Percentiles rank a stretch among this genome's conserved stretches.
Conservation (phyloP, 148 eudicot genomes). For the Beta vulgaris region DNA sequence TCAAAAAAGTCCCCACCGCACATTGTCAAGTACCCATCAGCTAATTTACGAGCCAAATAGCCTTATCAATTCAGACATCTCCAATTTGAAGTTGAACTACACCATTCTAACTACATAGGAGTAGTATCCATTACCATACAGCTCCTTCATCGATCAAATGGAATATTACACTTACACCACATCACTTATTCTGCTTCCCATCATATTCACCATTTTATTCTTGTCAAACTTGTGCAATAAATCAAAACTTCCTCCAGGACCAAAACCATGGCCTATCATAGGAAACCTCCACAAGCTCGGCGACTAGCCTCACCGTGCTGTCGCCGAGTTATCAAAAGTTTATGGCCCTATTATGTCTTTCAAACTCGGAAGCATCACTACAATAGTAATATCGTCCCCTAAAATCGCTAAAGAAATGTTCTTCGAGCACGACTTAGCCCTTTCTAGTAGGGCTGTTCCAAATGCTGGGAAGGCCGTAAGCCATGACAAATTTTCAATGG, state of each 20-base stretch:
- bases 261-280: conserved; percentile 41
- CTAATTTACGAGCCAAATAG: too few species aligned
- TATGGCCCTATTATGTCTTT: conserved; percentile 50
- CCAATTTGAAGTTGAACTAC: too few species aligned
- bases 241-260: conserved; percentile 48
- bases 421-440: conserved; percentile 23
- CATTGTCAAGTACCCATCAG: too few species aligned
- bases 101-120: too few species aligned
- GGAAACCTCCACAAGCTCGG: conserved; percentile 42
- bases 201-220: neutral
- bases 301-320: conserved; percentile 36
- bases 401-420: conserved; percentile 29
- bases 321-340: conserved; percentile 30
- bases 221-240: neutral
- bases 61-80: too few species aligned
- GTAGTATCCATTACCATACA: too few species aligned
- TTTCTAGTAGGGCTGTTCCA: conserved; percentile 16
- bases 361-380: conserved; percentile 37
- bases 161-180: conserved; percentile 9
- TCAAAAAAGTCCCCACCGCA: too few species aligned
- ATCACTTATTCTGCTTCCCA: neutral
- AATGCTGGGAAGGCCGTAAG: conserved; percentile 1
- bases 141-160: conserved; percentile 2
- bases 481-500: conserved; percentile 24
- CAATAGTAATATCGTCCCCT: conserved; percentile 42